phyloP scores from a whole-genome alignment of 306 rosid genomes.

The Dalbergia cochinchinensis region DNA sequence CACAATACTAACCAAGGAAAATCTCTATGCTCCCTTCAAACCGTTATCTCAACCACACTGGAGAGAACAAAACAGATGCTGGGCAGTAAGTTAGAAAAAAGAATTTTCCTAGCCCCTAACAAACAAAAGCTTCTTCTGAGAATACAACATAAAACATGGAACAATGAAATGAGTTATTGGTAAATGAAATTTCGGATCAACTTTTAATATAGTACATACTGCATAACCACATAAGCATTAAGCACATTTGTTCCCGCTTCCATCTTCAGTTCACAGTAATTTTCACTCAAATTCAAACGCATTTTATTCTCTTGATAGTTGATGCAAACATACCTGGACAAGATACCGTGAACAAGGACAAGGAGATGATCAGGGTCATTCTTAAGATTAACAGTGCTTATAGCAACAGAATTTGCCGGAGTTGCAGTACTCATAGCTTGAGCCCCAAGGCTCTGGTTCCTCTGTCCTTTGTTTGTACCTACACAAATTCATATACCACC shows the following conservation, averaged over 20 bases:
- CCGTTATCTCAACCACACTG: no score
- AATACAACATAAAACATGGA: constrained; percentile 8
- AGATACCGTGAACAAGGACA: constrained; percentile 89
- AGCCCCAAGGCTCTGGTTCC: constrained; percentile 54
- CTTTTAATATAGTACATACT: no score
- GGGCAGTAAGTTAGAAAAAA: no score
- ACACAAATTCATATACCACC: constrained; percentile 38
- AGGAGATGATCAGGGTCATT: constrained; percentile 84
- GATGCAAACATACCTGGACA: constrained; percentile 65
- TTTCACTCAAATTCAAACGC: constrained; percentile 8
- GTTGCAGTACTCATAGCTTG: constrained; percentile 69
- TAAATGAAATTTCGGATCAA: neutral
- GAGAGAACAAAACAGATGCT: no score
- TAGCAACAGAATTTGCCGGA: constrained; percentile 53
- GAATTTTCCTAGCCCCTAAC: neutral
- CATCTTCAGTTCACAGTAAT: neutral
- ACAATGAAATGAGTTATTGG: neutral
- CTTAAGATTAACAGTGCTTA: constrained; percentile 39
- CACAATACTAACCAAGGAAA: no score
- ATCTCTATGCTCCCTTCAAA: no score
- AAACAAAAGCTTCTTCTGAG: neutral
- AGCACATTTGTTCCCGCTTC: no score
- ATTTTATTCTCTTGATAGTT: neutral
- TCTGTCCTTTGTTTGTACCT: constrained; percentile 60
- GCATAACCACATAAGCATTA: no score